Evolutionary conservation across 164 flowering plant species (phyloP), one percentile per base, ranked within the genome.

Genomic region (Vitis riparia): DNA sequence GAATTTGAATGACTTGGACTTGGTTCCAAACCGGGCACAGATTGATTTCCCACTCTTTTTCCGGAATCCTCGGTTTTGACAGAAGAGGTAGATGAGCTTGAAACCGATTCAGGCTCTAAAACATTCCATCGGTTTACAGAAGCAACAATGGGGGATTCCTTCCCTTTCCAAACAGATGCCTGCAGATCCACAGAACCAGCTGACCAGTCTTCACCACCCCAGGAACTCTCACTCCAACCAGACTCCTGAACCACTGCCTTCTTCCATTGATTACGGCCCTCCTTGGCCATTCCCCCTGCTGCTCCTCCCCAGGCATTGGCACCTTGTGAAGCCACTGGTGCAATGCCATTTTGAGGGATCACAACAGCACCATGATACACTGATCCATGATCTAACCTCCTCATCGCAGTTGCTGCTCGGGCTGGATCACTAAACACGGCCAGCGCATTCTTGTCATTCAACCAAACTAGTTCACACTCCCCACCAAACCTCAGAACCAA

Each of bases 401-500:
- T 89, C 86, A 91, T 83, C 11, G 99, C 99, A 62, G 98, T 91
- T 13, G 98, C 97, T 64, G 99, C 98, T 11, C 99, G 86, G 2
- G 91, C 89, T 55, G 94, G 97, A 73, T 95, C 97, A 70, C 82
- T 79, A 65, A 95, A 95, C 12, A 95, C 89, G 47, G 99, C 91
- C 77, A 95, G 70, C 8, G 99, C 99, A 81, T 95, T 95, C 79
- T 83, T 93, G 71, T 95, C 99, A 70, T 93, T 91, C 80, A 93
- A 74, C 99, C 99, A 95, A 17, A 90, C 93, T 15, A 95, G 77
- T 70, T 95, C 98, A 68, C 99, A 95, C 69, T 95, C 99, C 37
- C 99, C 99, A 11, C 99, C 99, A 80, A 95, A 95, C 76, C 99
- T 87, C 78, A 95, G 70, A 14, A 93, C 95, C 77, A 95, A 68